Evolutionary conservation across 768 basidiomycete species (phyloP), one percentile per base, ranked within the genome.

Genomic region (Lentinula lateritia): DNA sequence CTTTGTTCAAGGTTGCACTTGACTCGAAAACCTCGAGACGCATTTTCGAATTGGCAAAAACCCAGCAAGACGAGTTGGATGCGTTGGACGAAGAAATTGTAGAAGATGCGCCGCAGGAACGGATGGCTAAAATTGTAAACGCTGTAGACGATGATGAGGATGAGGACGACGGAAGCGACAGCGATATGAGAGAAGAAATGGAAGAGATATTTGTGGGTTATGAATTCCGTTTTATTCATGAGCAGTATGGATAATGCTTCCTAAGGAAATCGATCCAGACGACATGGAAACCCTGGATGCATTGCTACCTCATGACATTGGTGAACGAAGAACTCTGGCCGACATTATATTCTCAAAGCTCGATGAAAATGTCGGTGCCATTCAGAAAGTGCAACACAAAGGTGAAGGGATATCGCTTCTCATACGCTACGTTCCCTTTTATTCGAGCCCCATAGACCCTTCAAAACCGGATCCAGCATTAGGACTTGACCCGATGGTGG

Each of bases 321-420:
- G 83, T 7, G 88, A 92, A 71, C 84, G 92, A 50, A 83, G 84
- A 72, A 98, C 96, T 2, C 77, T 99, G 35, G 97, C 97, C 35
- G 97, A 99, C 72, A 80, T 98, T n/a, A 99, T 98, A 62, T 93
- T 99, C 70, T 83, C 91, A 28, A 98, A 98, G 75, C 80, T 99
- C 20, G 89, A 95, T 20, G 39, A 78, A 50, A 78, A 81, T 42
- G 72, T 84, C 7, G 80, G 83, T 9, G 76, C 82, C 34, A 85
- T 87, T 58, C 81, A 82, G 70, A 85, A 85, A 66, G 81, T 84
- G 7, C 78, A 81, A 32, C 85, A 28, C 2, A 28, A 82, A 80
- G 84, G 87, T 85, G 28, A 28, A 28, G 28, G 28, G 28, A 28
- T 28, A 28, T 28, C 3, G 28, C 3, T 28, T 28, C 28, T 28